These are phyloP conservation scores for Aspergillus texensis DNA, from an alignment of 2,329 filamentous ascomycete genomes.

Conservation along the genomic window DNA sequence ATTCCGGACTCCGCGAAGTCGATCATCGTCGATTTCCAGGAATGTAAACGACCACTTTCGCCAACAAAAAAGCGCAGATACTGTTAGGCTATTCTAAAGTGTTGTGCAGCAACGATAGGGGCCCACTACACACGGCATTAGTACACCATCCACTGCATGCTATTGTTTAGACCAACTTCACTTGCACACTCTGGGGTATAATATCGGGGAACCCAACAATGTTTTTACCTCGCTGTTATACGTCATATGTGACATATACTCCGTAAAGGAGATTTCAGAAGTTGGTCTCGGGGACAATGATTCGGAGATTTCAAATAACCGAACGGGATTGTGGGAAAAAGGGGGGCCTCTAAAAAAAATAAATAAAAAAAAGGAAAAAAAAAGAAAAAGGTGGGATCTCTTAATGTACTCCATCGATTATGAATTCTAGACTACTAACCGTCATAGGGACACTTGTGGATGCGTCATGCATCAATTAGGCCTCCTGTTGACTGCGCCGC, in stretches of 20 bases:
- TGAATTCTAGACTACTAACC: conserved; percentile 14
- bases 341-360: not conserved
- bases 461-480: conserved; percentile 21
- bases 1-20: not conserved
- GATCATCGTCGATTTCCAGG: conserved; percentile 8
- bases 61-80: conserved; percentile 5
- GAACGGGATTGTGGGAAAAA: not conserved
- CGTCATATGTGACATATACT: not conserved
- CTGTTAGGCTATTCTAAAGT: conserved; percentile 2
- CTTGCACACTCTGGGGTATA: not conserved
- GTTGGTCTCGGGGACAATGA: not conserved
- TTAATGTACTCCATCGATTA: conserved; percentile 7
- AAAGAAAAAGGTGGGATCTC: conserved; percentile 1
- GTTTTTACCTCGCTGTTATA: not conserved
- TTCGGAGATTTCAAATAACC: not conserved
- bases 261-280: not conserved
- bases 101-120: conserved; percentile 17
- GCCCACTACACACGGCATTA: conserved; percentile 14
- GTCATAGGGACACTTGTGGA: conserved; percentile 10
- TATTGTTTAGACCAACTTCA: conserved; percentile 1
- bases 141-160: conserved; percentile 3
- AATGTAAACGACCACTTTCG: conserved; percentile 10
- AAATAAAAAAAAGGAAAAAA: not conserved
- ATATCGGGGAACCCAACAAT: not conserved
- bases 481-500: conserved; percentile 3